A percentile compares a stretch with the other conserved stretches of the same genome.
Evolutionary conservation across 2,329 filamentous ascomycete species (phyloP).

Genomic region (Thielaviopsis populi): DNA sequence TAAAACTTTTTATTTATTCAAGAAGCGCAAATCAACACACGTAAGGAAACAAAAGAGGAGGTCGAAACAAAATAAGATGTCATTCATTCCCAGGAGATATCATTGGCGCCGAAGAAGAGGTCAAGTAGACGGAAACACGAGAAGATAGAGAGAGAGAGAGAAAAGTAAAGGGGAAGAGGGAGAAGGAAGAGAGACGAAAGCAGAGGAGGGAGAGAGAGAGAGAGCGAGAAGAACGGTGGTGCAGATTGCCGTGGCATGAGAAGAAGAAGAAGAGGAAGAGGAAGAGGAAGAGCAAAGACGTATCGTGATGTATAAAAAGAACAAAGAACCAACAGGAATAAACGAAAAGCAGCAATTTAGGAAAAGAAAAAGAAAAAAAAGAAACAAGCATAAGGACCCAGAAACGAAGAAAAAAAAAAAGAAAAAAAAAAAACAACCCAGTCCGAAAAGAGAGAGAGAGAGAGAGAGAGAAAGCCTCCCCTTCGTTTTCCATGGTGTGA

Average conservation of each 20-base stretch:
- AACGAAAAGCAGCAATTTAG: background rate
- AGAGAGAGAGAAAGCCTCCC: background rate
- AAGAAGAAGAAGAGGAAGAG: background rate
- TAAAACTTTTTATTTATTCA: background rate
- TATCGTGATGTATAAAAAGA: background rate
- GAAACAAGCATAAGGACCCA: background rate
- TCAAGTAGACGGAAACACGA: background rate
- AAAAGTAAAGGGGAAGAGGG: background rate
- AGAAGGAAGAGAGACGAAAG: background rate
- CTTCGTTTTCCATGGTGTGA: background rate
- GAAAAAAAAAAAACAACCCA: background rate
- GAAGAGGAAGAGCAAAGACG: background rate
- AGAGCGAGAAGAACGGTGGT: too few species aligned
- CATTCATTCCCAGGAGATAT: slow-evolving; percentile 5
- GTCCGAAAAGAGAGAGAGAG: background rate
- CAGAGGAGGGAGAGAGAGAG: background rate
- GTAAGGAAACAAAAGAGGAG: background rate
- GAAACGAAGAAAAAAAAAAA: background rate
- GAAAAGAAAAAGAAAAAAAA: background rate
- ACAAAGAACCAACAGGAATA: background rate
- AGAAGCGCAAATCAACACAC: background rate
- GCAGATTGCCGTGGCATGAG: background rate
- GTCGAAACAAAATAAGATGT: slow-evolving; percentile 4
- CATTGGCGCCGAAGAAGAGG: background rate
- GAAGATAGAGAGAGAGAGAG: background rate